A percentile compares a stretch with the other conserved stretches of the same genome.
phyloP scores from a whole-genome alignment of 805 yeast species.

The Tetrapisispora fleetii region DNA sequence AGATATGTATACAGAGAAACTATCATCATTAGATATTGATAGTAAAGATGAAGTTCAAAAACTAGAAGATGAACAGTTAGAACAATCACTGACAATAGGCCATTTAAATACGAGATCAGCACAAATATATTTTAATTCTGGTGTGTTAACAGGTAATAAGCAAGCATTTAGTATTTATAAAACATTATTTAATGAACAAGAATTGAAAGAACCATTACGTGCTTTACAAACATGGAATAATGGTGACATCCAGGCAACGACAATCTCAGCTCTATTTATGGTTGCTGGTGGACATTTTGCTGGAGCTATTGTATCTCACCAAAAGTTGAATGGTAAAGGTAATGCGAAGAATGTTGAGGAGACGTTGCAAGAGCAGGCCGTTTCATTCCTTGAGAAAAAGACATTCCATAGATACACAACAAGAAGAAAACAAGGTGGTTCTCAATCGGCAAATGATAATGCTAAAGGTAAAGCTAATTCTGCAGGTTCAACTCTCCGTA shows the following conservation, averaged over 20 bases:
- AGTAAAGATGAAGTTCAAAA: constrained; percentile 19
- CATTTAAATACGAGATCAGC: constrained; percentile 66
- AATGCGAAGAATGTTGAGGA: constrained; percentile 40
- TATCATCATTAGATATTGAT: constrained; percentile 19
- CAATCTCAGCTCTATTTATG: constrained; percentile 74
- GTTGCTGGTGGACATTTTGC: constrained; percentile 98
- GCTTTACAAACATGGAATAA: constrained; percentile 34
- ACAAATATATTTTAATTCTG: constrained; percentile 46
- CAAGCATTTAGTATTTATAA: constrained; percentile 63
- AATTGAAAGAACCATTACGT: constrained; percentile 41
- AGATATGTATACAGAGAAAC: constrained; percentile 14
- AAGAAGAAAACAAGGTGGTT: constrained; percentile 94
- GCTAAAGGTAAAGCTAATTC: constrained; percentile 93
- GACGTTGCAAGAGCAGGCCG: constrained; percentile 51
- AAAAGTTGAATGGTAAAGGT: constrained; percentile 46
- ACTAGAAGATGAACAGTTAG: constrained; percentile 9
- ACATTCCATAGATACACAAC: constrained; percentile 93
- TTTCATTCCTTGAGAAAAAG: constrained; percentile 59
- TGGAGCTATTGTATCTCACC: constrained; percentile 81
- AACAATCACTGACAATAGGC: constrained; percentile 31
- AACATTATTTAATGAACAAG: constrained; percentile 39
- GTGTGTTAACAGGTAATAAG: constrained; percentile 30
- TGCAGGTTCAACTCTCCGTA: constrained; percentile 84
- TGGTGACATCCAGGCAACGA: constrained; percentile 13
- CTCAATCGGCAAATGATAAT: constrained; percentile 87